Base-by-base conservation (phyloP, 148 eudicot species). In the Polygonum aviculare region DNA sequence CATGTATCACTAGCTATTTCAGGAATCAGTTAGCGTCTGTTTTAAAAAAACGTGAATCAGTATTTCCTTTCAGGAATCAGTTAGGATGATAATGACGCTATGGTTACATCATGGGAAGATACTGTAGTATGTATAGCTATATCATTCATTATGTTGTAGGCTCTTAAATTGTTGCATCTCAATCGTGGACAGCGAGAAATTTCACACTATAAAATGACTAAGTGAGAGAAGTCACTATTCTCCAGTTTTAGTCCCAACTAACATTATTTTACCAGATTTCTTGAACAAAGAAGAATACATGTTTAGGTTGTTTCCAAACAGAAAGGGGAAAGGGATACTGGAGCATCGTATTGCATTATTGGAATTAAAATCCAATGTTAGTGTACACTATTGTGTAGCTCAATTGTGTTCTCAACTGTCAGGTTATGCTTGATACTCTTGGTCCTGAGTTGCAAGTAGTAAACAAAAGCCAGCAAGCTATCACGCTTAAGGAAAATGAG, bases 391-490 rank as follows among this genome's bases (percentile, higher is more conserved):
- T 14, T 60, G 69, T 11, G 36, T 60, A 10, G 69, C 69, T 60
- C 16, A 60, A 60, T 9, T 60, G 11, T 60, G 38, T 12, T 60
- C 45, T 67, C 45, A 67, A 67, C 72, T 67, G n/a, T 83, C 85
- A 92, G 97, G 91, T 92, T 73, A 92, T 92, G 97, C 87, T 92
- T 15, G 97, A 92, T 75, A 92, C 95, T 33, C 87, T 86, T 73
- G 97, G 97, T 74, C 90, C 97, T 12, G 97, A 92, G 81, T 78
- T 92, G 80, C 95, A 88, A 84, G 89, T 92, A 57, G 87, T 88
- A 76, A 92, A 92, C 70, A 86, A 74, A 79, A 80, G 83, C 38
- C 85, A 86, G 63, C 78, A 82, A 45, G 85, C 86, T 36, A 89
- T 92, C 75, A 74, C 90, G 49, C 91, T 90, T 40, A 62, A 84